Conservation (phyloP, 2,329 filamentous ascomycete species). For the Leptographium lundbergii region DNA sequence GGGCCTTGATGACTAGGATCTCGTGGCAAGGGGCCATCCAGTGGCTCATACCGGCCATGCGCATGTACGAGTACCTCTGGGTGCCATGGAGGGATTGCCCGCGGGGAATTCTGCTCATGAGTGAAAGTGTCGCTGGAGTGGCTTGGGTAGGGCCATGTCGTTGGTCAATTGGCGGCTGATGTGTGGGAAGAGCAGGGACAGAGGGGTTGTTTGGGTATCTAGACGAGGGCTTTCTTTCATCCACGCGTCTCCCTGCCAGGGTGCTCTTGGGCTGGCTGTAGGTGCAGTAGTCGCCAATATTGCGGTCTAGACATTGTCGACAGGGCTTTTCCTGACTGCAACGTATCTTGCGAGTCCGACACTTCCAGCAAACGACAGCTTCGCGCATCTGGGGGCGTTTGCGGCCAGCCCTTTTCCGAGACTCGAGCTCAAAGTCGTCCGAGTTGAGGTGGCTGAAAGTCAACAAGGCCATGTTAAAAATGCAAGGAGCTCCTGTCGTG, state of each 20-base stretch:
- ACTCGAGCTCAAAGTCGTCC: slow-evolving; percentile 7
- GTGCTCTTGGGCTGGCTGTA: slow-evolving; percentile 1
- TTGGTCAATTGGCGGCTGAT: not conserved
- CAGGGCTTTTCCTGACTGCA: slow-evolving; percentile 7
- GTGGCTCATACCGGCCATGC: slow-evolving; percentile 3
- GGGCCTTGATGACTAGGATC: slow-evolving; percentile 3
- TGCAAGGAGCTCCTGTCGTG: too few relatives aligned
- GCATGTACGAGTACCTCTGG: not conserved
- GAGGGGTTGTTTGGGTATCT: not conserved
- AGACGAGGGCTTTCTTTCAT: not conserved
- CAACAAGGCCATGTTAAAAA: slow-evolving; percentile 2
- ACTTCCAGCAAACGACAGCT: slow-evolving; percentile 5
- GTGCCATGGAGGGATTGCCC: not conserved
- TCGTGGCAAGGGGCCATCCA: slow-evolving; percentile 8
- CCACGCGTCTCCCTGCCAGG: too few relatives aligned
- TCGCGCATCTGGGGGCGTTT: slow-evolving; percentile 6
- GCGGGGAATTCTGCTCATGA: not conserved
- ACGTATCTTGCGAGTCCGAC: slow-evolving; percentile 6
- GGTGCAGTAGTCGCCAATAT: not conserved
- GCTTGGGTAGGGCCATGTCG: too few relatives aligned
- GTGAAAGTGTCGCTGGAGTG: not conserved
- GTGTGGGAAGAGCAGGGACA: not conserved
- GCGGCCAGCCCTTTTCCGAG: slow-evolving; percentile 6
- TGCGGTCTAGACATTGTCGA: slow-evolving; percentile 1
- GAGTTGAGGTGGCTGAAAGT: slow-evolving; percentile 8